These are phyloP conservation scores for Sphenostylis stenocarpa DNA, from an alignment of 306 rosid genomes.

Conservation along the genomic window DNA sequence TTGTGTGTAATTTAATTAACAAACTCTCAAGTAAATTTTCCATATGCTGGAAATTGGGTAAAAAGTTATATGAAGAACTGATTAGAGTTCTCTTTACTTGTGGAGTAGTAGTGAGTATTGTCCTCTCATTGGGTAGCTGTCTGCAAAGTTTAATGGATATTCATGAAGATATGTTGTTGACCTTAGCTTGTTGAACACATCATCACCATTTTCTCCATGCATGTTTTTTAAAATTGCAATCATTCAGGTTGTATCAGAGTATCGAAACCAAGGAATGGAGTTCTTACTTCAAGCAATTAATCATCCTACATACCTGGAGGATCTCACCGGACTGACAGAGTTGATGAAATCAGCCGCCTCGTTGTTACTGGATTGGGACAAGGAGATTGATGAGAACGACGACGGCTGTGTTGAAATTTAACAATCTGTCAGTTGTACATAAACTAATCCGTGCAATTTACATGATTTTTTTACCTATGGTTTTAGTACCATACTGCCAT, in stretches of 20 bases:
- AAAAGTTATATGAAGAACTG: neutral
- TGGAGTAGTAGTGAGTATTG: neutral
- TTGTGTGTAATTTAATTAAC: neutral
- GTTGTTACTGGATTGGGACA: constrained; percentile 75
- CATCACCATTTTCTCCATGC: constrained; percentile 9
- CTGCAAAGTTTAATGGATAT: neutral
- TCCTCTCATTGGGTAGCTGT: neutral
- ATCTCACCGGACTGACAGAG: constrained; percentile 91
- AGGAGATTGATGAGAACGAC: constrained; percentile 51
- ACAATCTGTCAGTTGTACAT: constrained; percentile 32
- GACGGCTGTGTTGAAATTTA: constrained; percentile 74
- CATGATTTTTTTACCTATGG: neutral
- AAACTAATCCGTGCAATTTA: constrained; percentile 28
- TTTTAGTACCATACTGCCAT: neutral
- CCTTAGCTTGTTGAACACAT: neutral
- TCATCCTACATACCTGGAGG: constrained; percentile 92
- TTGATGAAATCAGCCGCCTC: constrained; percentile 82
- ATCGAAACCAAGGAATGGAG: constrained; percentile 67
- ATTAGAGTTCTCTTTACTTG: neutral
- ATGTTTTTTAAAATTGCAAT: constrained; percentile 22
- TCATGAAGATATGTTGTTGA: neutral
- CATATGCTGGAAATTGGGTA: neutral
- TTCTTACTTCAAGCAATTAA: constrained; percentile 84
- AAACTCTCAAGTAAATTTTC: neutral
- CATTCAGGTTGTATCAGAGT: constrained; percentile 81